Conservation (phyloP, 352 stramenopile species). For the Aphanomyces astaci region DNA sequence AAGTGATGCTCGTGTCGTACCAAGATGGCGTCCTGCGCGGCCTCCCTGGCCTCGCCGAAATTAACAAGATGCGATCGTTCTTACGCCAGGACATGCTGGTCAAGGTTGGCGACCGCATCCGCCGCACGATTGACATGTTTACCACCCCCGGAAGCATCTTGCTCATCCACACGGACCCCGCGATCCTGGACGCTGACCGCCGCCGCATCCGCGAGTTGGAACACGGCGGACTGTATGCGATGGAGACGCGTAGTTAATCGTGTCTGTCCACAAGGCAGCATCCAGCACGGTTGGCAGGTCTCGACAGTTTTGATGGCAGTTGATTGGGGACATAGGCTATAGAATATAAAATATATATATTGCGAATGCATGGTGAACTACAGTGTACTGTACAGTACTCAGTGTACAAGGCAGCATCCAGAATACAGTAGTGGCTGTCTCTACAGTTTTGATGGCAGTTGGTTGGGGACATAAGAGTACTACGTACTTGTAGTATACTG, state of each 20-base stretch:
- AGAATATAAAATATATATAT: too few relatives aligned
- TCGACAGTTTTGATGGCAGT: too few relatives aligned
- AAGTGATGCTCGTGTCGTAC: constrained; percentile 91
- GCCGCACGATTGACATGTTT: constrained; percentile 92
- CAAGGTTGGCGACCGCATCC: constrained; percentile 68
- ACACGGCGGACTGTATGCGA: constrained; percentile 57
- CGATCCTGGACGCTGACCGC: constrained; percentile 82
- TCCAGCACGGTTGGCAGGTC: too few relatives aligned
- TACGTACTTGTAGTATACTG: too few relatives aligned
- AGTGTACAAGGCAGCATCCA: too few relatives aligned
- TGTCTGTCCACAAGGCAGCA: too few relatives aligned
- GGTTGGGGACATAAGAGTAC: too few relatives aligned
- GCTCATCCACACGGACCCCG: constrained; percentile 83
- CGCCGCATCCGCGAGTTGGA: constrained; percentile 85
- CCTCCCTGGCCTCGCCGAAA: constrained; percentile 84
- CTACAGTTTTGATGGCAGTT: too few relatives aligned
- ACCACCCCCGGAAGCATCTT: constrained; percentile 92
- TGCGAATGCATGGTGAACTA: too few relatives aligned
- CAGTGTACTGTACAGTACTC: too few relatives aligned
- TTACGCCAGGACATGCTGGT: constrained; percentile 88
- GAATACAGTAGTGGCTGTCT: too few relatives aligned
- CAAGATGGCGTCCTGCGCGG: constrained; percentile 87
- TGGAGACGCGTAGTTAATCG: constrained; percentile 32
- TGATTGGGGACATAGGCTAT: too few relatives aligned
- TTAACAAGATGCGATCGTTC: constrained; percentile 88